Conservation (phyloP, 805 yeast species). For the Komagataella pastoris region DNA sequence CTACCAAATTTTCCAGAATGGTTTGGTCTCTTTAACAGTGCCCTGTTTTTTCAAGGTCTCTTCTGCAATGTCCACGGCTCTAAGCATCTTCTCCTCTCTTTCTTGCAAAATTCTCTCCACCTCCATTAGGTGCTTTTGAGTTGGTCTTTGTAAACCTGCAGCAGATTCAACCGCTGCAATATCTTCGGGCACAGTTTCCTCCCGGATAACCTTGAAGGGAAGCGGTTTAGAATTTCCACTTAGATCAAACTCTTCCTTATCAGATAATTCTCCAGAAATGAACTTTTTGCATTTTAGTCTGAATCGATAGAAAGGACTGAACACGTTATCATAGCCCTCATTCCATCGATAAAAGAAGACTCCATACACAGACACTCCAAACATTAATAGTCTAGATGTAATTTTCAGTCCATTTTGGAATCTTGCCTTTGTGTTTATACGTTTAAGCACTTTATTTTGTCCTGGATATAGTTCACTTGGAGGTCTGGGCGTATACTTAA, state of each 20-base stretch:
- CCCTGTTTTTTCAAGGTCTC: constrained; percentile 7
- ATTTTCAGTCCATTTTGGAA: constrained; percentile 49
- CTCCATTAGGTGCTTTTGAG: constrained; percentile 56
- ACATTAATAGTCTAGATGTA: constrained; percentile 37
- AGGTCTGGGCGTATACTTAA: constrained; percentile 73
- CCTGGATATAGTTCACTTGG: constrained; percentile 65
- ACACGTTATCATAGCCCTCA: constrained; percentile 67
- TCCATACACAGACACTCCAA: constrained; percentile 38
- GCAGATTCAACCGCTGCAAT: constrained; percentile 19
- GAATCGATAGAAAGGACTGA: constrained; percentile 51
- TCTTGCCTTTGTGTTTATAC: constrained; percentile 35
- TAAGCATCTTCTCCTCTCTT: constrained; percentile 42
- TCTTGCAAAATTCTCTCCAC: constrained; percentile 62
- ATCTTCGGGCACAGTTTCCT: not conserved
- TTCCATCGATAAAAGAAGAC: constrained; percentile 77
- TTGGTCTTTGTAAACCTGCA: constrained; percentile 50
- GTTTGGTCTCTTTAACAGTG: constrained; percentile 2
- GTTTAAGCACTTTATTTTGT: constrained; percentile 55
- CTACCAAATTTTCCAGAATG: constrained; percentile 17
- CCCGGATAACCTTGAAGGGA: not conserved
- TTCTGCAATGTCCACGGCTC: constrained; percentile 32
- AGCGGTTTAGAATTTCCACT: constrained; percentile 9
- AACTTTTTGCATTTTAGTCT: constrained; percentile 44
- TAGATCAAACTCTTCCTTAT: constrained; percentile 53
- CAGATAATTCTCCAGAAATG: constrained; percentile 38